phyloP scores from a whole-genome alignment of 345 rosid species.

The Boechera retrofracta region DNA sequence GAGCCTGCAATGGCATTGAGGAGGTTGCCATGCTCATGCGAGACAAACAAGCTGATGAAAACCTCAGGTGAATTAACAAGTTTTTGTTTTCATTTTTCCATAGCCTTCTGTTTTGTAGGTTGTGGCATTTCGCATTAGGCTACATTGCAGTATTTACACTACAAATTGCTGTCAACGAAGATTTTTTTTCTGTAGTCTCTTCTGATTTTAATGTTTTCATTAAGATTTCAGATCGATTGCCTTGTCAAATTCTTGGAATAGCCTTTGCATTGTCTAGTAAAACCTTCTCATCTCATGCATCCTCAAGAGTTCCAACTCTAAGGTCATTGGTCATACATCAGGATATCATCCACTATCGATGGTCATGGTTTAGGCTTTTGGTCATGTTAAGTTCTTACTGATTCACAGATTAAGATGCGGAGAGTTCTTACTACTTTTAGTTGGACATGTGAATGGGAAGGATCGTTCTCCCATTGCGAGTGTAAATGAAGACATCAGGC shows the following conservation, averaged over 20 bases:
- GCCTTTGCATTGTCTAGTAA: constrained; percentile 14
- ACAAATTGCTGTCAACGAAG: neutral
- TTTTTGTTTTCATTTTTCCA: neutral
- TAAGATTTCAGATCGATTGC: neutral
- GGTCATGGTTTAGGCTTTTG: neutral
- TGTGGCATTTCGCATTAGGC: neutral
- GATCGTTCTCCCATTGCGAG: constrained; percentile 80
- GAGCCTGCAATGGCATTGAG: constrained; percentile 85
- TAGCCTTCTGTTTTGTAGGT: neutral
- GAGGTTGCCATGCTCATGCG: constrained; percentile 83
- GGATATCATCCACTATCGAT: neutral
- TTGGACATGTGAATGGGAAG: constrained; percentile 89
- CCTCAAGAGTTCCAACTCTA: constrained; percentile 8
- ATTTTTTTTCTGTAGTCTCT: neutral
- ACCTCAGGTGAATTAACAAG: constrained; percentile 65
- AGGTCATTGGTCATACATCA: constrained; percentile 12
- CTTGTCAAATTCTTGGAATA: constrained; percentile 6
- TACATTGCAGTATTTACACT: neutral
- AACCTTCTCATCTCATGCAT: neutral
- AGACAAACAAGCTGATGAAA: constrained; percentile 93
- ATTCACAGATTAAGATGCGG: constrained; percentile 82
- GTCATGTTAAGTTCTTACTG: constrained; percentile 20
- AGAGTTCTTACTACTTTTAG: constrained; percentile 88
- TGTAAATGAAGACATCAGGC: constrained; percentile 83
- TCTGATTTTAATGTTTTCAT: neutral